Conservation (phyloP, 257 asterid genomes). For the Solanum gandarillasii region DNA sequence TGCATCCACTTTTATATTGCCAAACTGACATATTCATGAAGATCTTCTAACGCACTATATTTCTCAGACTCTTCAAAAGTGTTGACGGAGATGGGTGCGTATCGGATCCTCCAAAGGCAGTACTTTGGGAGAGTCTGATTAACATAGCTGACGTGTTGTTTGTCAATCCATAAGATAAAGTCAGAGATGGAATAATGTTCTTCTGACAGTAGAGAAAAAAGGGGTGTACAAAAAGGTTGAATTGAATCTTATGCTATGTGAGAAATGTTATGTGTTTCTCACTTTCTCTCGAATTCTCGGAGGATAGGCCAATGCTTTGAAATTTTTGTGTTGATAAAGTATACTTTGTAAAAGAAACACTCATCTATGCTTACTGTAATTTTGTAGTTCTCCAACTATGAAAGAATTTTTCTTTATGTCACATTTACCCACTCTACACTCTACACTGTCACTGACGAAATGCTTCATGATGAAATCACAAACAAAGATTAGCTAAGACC, state of each 20-base stretch:
- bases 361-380: neutral
- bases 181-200: neutral
- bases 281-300: neutral
- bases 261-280: neutral
- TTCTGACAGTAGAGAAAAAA: neutral
- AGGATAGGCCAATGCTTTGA: neutral
- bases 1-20: neutral
- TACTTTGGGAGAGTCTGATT: neutral
- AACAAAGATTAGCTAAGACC: neutral
- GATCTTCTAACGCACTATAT: neutral
- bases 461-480: neutral
- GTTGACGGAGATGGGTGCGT: neutral
- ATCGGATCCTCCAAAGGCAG: neutral
- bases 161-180: neutral
- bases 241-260: neutral
- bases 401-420: neutral
- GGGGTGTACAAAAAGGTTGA: neutral
- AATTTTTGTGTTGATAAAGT: neutral
- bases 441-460: neutral
- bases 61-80: neutral
- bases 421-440: neutral
- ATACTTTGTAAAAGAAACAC: neutral
- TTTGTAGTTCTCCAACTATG: neutral
- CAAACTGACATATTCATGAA: neutral
- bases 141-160: neutral